Conservation (phyloP, 2,329 filamentous ascomycete genomes). For the Dothiorella sarmentorum region DNA sequence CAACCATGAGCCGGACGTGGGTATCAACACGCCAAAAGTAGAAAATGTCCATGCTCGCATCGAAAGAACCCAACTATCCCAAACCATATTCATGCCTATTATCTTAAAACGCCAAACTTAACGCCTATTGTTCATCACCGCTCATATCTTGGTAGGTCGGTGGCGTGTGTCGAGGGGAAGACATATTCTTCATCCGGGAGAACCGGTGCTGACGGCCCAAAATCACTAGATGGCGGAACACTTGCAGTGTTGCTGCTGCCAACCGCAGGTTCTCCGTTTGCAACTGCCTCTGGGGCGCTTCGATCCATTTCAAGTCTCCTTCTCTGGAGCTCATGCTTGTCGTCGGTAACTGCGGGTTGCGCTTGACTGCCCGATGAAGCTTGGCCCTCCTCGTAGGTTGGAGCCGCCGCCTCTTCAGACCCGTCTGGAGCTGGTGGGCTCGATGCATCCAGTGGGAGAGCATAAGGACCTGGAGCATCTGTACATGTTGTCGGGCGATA, state of each 20-base stretch:
- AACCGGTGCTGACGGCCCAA: conserved; percentile 14
- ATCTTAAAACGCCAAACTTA: conserved; percentile 1
- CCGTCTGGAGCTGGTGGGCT: not conserved
- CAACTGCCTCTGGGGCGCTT: conserved; percentile 35
- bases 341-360: conserved; percentile 51
- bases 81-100: not conserved
- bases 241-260: not conserved
- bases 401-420: not conserved
- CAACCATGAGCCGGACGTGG: conserved; percentile 10
- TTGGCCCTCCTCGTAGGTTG: not conserved
- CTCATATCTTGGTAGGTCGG: conserved; percentile 17
- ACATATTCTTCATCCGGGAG: conserved; percentile 14
- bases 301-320: conserved; percentile 39
- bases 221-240: not conserved
- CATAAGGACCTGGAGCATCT: not conserved
- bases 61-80: not conserved
- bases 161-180: not conserved
- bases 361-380: not conserved
- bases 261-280: not conserved
- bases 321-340: conserved; percentile 73
- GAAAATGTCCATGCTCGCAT: conserved; percentile 1
- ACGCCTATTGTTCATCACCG: conserved; percentile 12
- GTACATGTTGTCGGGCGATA: not conserved
- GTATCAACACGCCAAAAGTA: conserved; percentile 13
- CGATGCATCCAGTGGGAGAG: not conserved